These are phyloP conservation scores for Penicillium goetzii DNA, from an alignment of 495 filamentous ascomycete genomes.

Conservation along the genomic window DNA sequence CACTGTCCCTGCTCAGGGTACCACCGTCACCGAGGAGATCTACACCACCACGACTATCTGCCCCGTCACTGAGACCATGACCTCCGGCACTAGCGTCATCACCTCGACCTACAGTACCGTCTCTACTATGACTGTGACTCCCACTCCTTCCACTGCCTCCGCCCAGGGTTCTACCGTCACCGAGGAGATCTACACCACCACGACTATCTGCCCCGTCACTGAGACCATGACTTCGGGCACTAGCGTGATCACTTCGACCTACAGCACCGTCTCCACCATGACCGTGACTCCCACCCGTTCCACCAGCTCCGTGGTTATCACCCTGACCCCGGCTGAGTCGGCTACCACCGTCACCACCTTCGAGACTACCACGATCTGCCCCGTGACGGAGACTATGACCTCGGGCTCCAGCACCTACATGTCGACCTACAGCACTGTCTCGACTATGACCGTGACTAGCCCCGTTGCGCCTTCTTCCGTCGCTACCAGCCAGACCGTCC, in stretches of 20 bases:
- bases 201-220: conserved; percentile 11
- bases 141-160: neutral
- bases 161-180: conserved; percentile 3
- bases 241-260: neutral
- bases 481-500: neutral
- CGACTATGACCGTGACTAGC: conserved; percentile 5
- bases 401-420: neutral
- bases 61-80: conserved; percentile 8
- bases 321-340: neutral
- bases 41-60: conserved; percentile 8
- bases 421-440: conserved; percentile 1
- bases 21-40: neutral
- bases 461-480: neutral
- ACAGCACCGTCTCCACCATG: conserved; percentile 9
- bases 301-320: neutral
- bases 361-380: conserved; percentile 7
- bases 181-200: conserved; percentile 1
- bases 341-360: conserved; percentile 3
- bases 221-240: conserved; percentile 1
- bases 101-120: conserved; percentile 6
- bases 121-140: conserved; percentile 7
- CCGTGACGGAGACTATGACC: conserved; percentile 6
- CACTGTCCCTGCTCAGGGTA: neutral
- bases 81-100: neutral
- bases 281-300: conserved; percentile 3